phyloP scores from a whole-genome alignment of 805 yeast species.

The Kazachstania bromeliacearum region DNA sequence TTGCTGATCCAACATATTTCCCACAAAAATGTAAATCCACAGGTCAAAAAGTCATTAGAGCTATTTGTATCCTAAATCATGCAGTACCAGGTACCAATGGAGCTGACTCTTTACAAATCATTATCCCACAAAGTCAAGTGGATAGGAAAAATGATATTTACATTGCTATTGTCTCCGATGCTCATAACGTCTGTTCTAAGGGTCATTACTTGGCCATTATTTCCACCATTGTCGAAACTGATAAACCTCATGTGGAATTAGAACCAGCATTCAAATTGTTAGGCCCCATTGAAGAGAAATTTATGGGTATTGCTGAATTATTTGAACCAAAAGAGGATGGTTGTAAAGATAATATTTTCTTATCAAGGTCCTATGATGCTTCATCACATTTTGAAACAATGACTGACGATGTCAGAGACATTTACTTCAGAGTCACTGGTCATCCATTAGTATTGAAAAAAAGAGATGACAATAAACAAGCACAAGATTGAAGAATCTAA shows the following conservation, averaged over 20 bases:
- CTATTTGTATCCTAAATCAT: slow-evolving; percentile 77
- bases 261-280: slow-evolving; percentile 89
- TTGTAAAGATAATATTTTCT: slow-evolving; percentile 60
- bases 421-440: slow-evolving; percentile 85
- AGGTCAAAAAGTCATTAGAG: slow-evolving; percentile 32
- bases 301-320: slow-evolving; percentile 89
- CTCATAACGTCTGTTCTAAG: slow-evolving; percentile 82
- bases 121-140: slow-evolving; percentile 94
- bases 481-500: no score
- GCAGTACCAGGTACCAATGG: slow-evolving; percentile 76
- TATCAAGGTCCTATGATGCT: slow-evolving; percentile 88
- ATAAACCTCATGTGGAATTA: slow-evolving; percentile 81
- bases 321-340: slow-evolving; percentile 87
- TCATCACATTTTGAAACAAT: slow-evolving; percentile 92
- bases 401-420: slow-evolving; percentile 93
- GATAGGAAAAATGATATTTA: slow-evolving; percentile 90
- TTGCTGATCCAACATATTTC: slow-evolving; percentile 97
- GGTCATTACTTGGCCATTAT: slow-evolving; percentile 89
- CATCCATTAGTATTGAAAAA: slow-evolving; percentile 81
- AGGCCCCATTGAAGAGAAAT: slow-evolving; percentile 68
- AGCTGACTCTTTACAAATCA: slow-evolving; percentile 84
- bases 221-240: slow-evolving; percentile 90
- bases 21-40: slow-evolving; percentile 43
- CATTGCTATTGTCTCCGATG: slow-evolving; percentile 79
- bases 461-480: slow-evolving; percentile 37